Conservation (phyloP, 225 moss, liverwort and hornwort species). For the Anthoceros angustus region DNA sequence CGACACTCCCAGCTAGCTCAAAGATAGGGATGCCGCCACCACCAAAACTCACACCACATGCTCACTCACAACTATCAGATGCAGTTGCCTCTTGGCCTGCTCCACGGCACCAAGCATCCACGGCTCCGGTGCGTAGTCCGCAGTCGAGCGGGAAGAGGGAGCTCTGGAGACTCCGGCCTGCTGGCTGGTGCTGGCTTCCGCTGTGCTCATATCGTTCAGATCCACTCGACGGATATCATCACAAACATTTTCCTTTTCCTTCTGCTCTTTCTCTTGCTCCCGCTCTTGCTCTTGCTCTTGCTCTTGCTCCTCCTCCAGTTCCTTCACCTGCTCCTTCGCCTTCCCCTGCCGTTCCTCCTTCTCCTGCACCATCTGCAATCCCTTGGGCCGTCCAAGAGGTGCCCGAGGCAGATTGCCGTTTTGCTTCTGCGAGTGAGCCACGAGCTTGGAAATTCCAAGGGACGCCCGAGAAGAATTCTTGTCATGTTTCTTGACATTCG, state of each 20-base stretch:
- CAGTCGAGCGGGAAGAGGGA: constrained; percentile 1
- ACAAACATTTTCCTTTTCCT: constrained; percentile 15
- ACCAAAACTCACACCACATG: constrained; percentile 5
- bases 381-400: constrained; percentile 5
- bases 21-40: background rate
- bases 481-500: background rate
- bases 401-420: background rate
- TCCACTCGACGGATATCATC: constrained; percentile 3
- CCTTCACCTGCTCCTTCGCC: constrained; percentile 17
- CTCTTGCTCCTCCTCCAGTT: constrained; percentile 16
- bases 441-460: too few relatives aligned
- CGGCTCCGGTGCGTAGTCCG: constrained; percentile 55
- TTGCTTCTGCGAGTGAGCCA: too few relatives aligned
- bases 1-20: constrained; percentile 1
- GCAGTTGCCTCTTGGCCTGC: constrained; percentile 49
- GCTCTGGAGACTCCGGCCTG: background rate
- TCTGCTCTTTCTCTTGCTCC: constrained; percentile 23
- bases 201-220: constrained; percentile 3
- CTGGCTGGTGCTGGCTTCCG: background rate
- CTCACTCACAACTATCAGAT: constrained; percentile 78
- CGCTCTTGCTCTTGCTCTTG: constrained; percentile 26
- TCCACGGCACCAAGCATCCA: constrained; percentile 60
- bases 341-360: constrained; percentile 27
- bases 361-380: constrained; percentile 11
- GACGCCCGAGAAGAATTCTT: too few relatives aligned